These are phyloP conservation scores for Penicillium subrubescens DNA, from an alignment of 495 filamentous ascomycete species.

Conservation along the genomic window DNA sequence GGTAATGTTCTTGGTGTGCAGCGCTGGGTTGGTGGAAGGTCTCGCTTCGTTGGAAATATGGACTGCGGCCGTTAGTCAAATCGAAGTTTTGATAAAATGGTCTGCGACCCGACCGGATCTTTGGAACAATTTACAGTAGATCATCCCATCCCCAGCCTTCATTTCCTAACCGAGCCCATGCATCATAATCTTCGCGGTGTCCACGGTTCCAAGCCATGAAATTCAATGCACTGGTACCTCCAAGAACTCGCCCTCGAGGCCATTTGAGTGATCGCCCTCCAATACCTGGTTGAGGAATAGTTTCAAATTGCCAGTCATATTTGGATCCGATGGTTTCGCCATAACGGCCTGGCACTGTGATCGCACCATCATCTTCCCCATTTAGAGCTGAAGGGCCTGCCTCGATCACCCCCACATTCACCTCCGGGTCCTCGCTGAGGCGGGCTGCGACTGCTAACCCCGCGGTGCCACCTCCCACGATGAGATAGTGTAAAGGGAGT, in stretches of 20 bases:
- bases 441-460: conserved; percentile 43
- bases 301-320: conserved; percentile 51
- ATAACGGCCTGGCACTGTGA: conserved; percentile 46
- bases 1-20: conserved; percentile 31
- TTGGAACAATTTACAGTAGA: conserved; percentile 8
- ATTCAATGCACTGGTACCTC: conserved; percentile 49
- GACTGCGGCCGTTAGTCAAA: conserved; percentile 3
- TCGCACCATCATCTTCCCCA: conserved; percentile 34
- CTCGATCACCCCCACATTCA: conserved; percentile 50
- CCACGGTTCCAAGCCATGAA: conserved; percentile 55
- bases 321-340: conserved; percentile 41
- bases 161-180: conserved; percentile 19
- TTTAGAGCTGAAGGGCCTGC: conserved; percentile 42
- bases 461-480: conserved; percentile 42
- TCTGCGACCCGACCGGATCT: neutral
- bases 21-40: conserved; percentile 44
- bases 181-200: conserved; percentile 42
- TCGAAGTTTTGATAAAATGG: neutral
- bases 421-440: conserved; percentile 45
- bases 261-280: conserved; percentile 37
- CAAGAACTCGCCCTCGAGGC: conserved; percentile 42
- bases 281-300: conserved; percentile 37
- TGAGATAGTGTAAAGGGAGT: conserved; percentile 41
- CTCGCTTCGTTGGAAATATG: conserved; percentile 35
- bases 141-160: conserved; percentile 20